Evolutionary conservation across 129 eudicot genomes (phyloP), one percentile per base, ranked within the genome.

Genomic region (Sambucus nigra): DNA sequence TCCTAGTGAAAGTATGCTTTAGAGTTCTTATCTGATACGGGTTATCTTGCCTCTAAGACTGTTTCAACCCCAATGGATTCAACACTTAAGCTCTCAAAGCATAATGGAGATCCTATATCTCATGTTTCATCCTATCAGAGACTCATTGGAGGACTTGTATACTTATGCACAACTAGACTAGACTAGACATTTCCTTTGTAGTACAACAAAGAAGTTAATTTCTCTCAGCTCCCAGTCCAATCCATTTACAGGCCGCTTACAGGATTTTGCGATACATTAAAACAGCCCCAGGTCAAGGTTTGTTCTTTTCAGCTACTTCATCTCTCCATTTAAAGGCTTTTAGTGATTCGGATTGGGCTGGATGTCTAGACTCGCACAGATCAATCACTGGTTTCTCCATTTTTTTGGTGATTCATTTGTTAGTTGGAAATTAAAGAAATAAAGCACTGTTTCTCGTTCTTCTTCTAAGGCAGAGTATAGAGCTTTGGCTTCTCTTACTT

Each of bases 381-480:
- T 62, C 47, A n/a, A 11, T 6, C n/a, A 33, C 27, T 4, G 11
- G 27, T 12, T 31, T 35, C 25, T 15, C 9, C 33, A 21, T 38
- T 16, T 23, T 9, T 22, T 62, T 22, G 68, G 49, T 14, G 46
- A 10, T 51, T 13, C 48, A 3, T 35, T 49, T 21, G 38, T 49
- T 25, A 10, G 31, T 3, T 62, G 48, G 68, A 49, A 50, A 21
- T 27, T 49, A 8, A 62, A 62, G 48, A 62, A 62, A 25, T 49
- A 62, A 9, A 3, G 19, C 15, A 49, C 48, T 3, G 27, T 62
- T 7, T 50, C 59, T 20, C 48, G 29, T 13, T 62, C 49, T 13
- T 48, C 58, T 14, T 12, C 59, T 48, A 48, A 62, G 14, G 48
- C 68, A 8, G 49, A 62, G 31, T 62, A 62, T n/a, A n/a, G n/a